phyloP scores from a whole-genome alignment of 495 filamentous ascomycete genomes.

The Tuber brumale region DNA sequence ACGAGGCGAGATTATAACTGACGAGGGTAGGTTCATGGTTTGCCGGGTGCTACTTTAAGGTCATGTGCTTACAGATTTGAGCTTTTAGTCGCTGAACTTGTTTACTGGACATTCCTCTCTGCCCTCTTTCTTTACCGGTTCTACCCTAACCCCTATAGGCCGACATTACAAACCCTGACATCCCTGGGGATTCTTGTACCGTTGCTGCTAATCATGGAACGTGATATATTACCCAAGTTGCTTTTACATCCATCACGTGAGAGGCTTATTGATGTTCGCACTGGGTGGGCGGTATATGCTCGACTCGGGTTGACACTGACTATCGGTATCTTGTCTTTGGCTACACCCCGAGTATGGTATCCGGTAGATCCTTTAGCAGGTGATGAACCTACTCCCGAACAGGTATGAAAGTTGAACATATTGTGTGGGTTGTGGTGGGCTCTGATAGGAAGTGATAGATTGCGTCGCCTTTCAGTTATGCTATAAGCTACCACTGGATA shows the following conservation, averaged over 20 bases:
- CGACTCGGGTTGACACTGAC: slow-evolving; percentile 23
- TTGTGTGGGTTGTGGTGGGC: neutral
- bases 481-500: slow-evolving; percentile 36
- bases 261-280: slow-evolving; percentile 28
- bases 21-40: neutral
- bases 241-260: slow-evolving; percentile 33
- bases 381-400: slow-evolving; percentile 27
- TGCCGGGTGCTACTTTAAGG: neutral
- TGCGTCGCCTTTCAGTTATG: slow-evolving; percentile 35
- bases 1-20: neutral
- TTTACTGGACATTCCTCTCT: slow-evolving; percentile 31
- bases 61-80: neutral
- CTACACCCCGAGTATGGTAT: slow-evolving; percentile 40
- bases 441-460: slow-evolving; percentile 8
- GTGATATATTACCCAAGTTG: slow-evolving; percentile 38
- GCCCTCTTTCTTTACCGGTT: slow-evolving; percentile 37
- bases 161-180: slow-evolving; percentile 23
- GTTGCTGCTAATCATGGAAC: slow-evolving; percentile 27
- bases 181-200: slow-evolving; percentile 29
- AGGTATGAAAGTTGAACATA: slow-evolving; percentile 5
- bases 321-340: slow-evolving; percentile 22
- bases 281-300: slow-evolving; percentile 30
- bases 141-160: slow-evolving; percentile 35
- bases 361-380: slow-evolving; percentile 36
- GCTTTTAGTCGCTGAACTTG: slow-evolving; percentile 24